Conservation (phyloP, 495 filamentous ascomycete genomes). For the Diplogelasinospora grovesii region DNA sequence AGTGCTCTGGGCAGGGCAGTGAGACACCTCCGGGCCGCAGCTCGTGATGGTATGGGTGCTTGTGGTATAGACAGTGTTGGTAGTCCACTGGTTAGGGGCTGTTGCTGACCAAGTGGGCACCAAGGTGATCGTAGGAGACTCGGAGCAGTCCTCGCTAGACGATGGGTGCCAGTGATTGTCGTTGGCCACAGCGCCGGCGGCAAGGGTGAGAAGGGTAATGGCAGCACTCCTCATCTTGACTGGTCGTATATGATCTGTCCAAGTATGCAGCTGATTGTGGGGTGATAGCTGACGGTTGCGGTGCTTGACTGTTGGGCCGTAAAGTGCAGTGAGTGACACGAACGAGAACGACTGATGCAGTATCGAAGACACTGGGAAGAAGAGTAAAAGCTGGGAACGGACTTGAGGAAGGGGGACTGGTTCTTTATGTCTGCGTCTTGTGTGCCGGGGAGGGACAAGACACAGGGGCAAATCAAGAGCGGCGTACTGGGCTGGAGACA, state of each 20-base stretch:
- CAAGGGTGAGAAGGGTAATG: slow-evolving; percentile 21
- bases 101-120: background rate
- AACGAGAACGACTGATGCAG: background rate
- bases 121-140: slow-evolving; percentile 10
- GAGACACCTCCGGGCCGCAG: slow-evolving; percentile 18
- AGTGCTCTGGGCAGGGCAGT: slow-evolving; percentile 25
- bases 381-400: too few relatives aligned
- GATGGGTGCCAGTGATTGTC: slow-evolving; percentile 9
- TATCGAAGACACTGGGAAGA: background rate
- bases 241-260: background rate
- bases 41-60: slow-evolving; percentile 21
- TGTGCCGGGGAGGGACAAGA: too few relatives aligned
- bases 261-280: background rate
- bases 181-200: slow-evolving; percentile 20
- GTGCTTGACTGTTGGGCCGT: background rate
- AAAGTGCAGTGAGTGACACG: background rate
- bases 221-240: slow-evolving; percentile 20
- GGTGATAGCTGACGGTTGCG: background rate
- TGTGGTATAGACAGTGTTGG: slow-evolving; percentile 28
- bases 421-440: too few relatives aligned
- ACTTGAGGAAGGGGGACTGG: too few relatives aligned
- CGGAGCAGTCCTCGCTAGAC: slow-evolving; percentile 3
- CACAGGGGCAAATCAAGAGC: too few relatives aligned
- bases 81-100: slow-evolving; percentile 20
- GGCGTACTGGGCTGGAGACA: too few relatives aligned